Base-by-base conservation (phyloP, 768 basidiomycete genomes). In the Rhodosporidiobolus sp. region DNA sequence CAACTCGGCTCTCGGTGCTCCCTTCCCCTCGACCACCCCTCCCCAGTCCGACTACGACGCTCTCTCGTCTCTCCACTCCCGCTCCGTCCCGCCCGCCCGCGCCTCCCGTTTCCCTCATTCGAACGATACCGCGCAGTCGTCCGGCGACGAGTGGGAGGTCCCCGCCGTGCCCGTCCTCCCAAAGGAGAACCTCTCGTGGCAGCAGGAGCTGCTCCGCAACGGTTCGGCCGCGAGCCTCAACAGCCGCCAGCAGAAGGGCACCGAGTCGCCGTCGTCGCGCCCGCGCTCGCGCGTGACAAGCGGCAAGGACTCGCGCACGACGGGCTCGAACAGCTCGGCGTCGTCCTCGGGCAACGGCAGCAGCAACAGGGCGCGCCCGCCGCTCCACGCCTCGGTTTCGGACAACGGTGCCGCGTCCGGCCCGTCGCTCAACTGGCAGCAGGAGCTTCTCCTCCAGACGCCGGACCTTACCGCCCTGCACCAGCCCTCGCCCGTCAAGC, bases 401-500 rank as follows among this genome's bases (percentile, higher is more conserved):
- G 67, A 68, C 19, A 14, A 22, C 24, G 43, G 50, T 24, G 30
- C 67, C 19, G 28, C 65, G 32, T 28, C 61, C 5, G 32, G 60
- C 34, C 49, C 63, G 12, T 52, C 65, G n/a, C 53, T 73, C n/a
- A 73, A 68, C 38, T 73, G 72, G 72, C 72, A 73, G 63, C 72
- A 73, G 64, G 63, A 60, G 24, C 63, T 73, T 30, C 63, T 73
- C 20, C 63, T 68, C 3, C 66, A 60, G 30, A 67, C 49, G 26
- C n/a, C 45, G 28, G 56, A 64, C 34, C 57, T 52, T 2, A 30
- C 48, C 22, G 24, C 49, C 17, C 43, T 30, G 0, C 56, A 71
- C 59, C 57, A 52, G 28, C 56, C 55, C 10, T 70, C 60, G 6
- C 50, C 57, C 6, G 38, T 28, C 10, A 65, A 43, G 34, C 54